Evolutionary conservation across 352 stramenopile species (phyloP), one percentile per base, ranked within the genome.

Genomic region (Stramenopiles sp.): DNA sequence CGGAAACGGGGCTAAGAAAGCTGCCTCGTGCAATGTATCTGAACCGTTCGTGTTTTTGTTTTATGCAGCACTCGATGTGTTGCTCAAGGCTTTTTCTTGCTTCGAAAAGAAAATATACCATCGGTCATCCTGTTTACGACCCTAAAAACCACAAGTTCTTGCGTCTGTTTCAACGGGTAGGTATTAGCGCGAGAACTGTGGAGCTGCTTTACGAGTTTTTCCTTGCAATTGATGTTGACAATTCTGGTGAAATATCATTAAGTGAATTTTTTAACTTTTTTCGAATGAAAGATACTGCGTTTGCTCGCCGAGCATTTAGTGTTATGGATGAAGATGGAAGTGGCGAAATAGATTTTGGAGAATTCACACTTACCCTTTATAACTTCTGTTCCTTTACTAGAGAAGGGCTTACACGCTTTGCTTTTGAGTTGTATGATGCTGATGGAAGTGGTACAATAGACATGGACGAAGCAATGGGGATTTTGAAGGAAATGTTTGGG

Each of bases 351-450:
- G 83, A 86, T 80, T 86, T 89, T 31, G 30, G 82, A 32, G 86
- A 89, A 78, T 89, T 89, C 80, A 83, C 88, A n/a, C 55, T 86
- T 30, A 22, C 30, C 7, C 14, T 81, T 7, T 81, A 7, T 7
- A 22, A 29, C 27, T 81, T 83, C 81, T 80, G 82, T 84, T 90
- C 87, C n/a, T 91, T 91, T 81, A 90, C 82, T 44, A 84, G 88
- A 71, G 71, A 84, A 44, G 89, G 86, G 30, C 87, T 92, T 44
- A 86, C 91, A 76, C 85, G 85, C 7, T 92, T 90, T 80, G 87
- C 89, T 0, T 92, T 91, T 80, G 88, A 91, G 81, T 83, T 92
- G 4, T 92, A 92, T 82, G 88, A 92, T 39, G 80, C 86, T 0
- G 89, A 92, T 82, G 83, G 87, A 1, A 91, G 87, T 30, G 88